These are phyloP conservation scores for Quercus phellos DNA, from an alignment of 331 rosid species.

Conservation along the genomic window DNA sequence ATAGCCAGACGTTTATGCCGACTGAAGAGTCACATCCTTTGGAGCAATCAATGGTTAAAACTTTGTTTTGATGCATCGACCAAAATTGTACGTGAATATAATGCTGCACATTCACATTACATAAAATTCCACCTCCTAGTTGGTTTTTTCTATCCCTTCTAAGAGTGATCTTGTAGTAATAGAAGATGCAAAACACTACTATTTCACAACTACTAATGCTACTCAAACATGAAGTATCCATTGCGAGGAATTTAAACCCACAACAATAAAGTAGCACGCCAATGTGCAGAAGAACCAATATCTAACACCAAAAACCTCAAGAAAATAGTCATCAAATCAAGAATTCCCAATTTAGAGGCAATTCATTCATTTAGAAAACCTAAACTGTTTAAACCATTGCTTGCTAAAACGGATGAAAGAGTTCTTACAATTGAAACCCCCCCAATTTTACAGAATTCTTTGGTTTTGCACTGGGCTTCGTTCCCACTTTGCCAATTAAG, in stretches of 20 bases:
- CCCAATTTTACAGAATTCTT: conserved; percentile 49
- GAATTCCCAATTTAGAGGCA: conserved; percentile 24
- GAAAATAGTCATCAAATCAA: neutral
- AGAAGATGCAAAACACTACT: neutral
- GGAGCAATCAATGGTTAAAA: no score
- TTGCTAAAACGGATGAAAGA: conserved; percentile 32
- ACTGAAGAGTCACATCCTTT: no score
- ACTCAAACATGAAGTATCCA: neutral
- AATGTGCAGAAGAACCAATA: neutral
- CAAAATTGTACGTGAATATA: no score
- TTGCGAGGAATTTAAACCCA: neutral
- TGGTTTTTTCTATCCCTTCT: no score
- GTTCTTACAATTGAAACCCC: conserved; percentile 42
- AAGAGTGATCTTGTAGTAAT: no score
- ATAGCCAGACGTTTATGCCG: no score
- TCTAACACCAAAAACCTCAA: neutral
- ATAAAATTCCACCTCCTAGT: no score
- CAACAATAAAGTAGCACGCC: neutral
- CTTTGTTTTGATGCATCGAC: no score
- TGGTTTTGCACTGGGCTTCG: conserved; percentile 22
- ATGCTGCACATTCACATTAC: no score
- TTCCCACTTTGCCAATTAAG: conserved; percentile 18
- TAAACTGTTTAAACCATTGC: conserved; percentile 40
- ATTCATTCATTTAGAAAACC: conserved; percentile 37
- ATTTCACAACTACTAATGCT: neutral